Conservation (phyloP, 106 monocot genomes). For the Acorus gramineus region DNA sequence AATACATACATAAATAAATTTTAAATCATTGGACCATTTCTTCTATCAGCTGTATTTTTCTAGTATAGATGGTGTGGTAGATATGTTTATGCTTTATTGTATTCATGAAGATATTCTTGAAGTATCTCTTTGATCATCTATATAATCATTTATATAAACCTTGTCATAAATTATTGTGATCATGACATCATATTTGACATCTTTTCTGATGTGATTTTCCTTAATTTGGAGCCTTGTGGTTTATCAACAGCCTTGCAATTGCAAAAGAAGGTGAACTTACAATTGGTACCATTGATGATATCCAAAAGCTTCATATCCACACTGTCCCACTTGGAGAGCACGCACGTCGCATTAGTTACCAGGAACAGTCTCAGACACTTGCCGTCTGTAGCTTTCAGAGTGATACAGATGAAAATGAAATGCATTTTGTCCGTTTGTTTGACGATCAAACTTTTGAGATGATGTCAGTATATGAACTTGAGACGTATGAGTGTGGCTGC, state of each 20-base stretch:
- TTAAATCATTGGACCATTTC: no score
- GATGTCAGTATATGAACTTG: slow-evolving; percentile 64
- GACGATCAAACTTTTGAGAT: slow-evolving; percentile 97
- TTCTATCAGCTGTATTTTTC: no score
- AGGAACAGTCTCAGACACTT: slow-evolving; percentile 88
- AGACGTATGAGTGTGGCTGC: slow-evolving; percentile 79
- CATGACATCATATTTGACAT: no score
- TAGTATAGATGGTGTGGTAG: no score
- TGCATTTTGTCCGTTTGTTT: slow-evolving; percentile 77
- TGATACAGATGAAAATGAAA: slow-evolving; percentile 65
- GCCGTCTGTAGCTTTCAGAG: slow-evolving; percentile 23
- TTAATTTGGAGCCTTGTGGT: not conserved
- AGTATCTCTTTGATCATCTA: no score
- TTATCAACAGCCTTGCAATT: slow-evolving; percentile 71
- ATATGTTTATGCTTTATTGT: no score
- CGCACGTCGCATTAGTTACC: slow-evolving; percentile 88
- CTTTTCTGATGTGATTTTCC: no score
- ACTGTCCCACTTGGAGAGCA: slow-evolving; percentile 88
- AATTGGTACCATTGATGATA: slow-evolving; percentile 97
- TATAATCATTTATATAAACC: no score
- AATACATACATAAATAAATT: no score
- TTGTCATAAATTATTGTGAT: no score
- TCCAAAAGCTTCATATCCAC: slow-evolving; percentile 97
- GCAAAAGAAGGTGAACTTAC: slow-evolving; percentile 99
- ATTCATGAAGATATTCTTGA: no score